Conservation (phyloP, 306 rosid genomes). For the Sindora glabra region DNA sequence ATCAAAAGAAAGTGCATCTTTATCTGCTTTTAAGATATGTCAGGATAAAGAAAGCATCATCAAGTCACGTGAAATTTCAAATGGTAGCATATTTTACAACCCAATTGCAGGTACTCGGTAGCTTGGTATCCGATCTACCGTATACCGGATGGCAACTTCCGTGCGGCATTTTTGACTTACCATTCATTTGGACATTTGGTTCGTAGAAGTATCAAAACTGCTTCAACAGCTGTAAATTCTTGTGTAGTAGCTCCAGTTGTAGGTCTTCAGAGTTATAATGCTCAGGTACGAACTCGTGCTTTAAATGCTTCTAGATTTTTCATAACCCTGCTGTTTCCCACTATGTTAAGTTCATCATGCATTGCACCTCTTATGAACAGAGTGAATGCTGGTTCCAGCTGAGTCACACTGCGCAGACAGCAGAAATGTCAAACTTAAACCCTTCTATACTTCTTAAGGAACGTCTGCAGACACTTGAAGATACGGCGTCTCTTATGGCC, state of each 20-base stretch:
- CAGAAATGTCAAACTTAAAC: slow-evolving; percentile 24
- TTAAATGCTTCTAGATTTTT: background rate
- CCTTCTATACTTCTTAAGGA: slow-evolving; percentile 34
- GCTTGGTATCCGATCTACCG: slow-evolving; percentile 97
- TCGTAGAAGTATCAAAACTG: slow-evolving; percentile 29
- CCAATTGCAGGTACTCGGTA: slow-evolving; percentile 73
- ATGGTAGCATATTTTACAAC: slow-evolving; percentile 9
- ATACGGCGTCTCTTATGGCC: slow-evolving; percentile 69
- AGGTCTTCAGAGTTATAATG: slow-evolving; percentile 83
- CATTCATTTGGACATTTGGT: slow-evolving; percentile 77
- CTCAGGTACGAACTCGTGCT: slow-evolving; percentile 44
- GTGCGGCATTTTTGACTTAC: slow-evolving; percentile 78
- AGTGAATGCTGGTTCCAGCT: slow-evolving; percentile 75
- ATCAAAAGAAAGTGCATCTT: background rate
- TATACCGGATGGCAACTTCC: slow-evolving; percentile 76
- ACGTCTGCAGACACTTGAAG: slow-evolving; percentile 62
- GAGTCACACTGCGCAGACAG: slow-evolving; percentile 19
- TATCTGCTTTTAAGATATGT: background rate
- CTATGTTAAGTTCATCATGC: background rate
- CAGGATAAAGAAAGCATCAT: background rate
- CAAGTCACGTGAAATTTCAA: slow-evolving; percentile 7
- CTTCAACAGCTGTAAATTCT: slow-evolving; percentile 21
- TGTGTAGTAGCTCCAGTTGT: slow-evolving; percentile 63
- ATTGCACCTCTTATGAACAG: slow-evolving; percentile 49
- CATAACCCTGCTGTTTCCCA: background rate